phyloP scores from a whole-genome alignment of 108 stramenopile genomes.

The Nitzschia palea region DNA sequence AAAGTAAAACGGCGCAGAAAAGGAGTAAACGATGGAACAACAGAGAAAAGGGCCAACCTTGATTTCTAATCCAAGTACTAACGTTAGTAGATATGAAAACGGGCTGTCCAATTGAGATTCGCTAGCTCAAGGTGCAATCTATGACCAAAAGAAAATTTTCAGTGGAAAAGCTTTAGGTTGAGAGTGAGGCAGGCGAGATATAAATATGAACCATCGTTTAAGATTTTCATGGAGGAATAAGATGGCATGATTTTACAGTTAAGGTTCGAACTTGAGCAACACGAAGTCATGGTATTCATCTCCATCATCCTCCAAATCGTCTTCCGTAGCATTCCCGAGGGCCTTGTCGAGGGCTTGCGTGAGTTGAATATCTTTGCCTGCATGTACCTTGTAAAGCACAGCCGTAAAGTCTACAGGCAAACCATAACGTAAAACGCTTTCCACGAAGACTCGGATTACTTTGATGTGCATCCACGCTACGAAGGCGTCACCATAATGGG shows the following conservation, averaged over 20 bases:
- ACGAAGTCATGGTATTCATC: constrained; percentile 89
- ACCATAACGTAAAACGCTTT: constrained; percentile 95
- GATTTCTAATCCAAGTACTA: too few relatives aligned
- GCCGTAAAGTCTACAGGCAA: constrained; percentile 94
- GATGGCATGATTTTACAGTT: constrained; percentile 12
- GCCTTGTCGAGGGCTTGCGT: constrained; percentile 73
- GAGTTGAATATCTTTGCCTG: constrained; percentile 70
- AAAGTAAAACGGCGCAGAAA: background rate
- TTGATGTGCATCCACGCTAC: constrained; percentile 98
- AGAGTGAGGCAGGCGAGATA: too few relatives aligned
- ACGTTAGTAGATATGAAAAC: too few relatives aligned
- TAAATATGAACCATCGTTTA: too few relatives aligned
- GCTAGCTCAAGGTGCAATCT: too few relatives aligned
- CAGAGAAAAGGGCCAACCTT: background rate
- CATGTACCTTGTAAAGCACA: constrained; percentile 84
- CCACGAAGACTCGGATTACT: constrained; percentile 95
- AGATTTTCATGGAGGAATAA: too few relatives aligned
- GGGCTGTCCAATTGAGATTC: too few relatives aligned
- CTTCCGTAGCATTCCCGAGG: constrained; percentile 59
- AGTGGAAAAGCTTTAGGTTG: too few relatives aligned
- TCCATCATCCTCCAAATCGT: constrained; percentile 61
- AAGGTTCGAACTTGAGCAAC: constrained; percentile 87
- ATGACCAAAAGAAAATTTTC: too few relatives aligned
- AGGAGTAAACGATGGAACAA: background rate
- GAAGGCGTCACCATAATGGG: constrained; percentile 96